Conservation (phyloP, 2,329 filamentous ascomycete genomes). For the Bipolaris oryzae region DNA sequence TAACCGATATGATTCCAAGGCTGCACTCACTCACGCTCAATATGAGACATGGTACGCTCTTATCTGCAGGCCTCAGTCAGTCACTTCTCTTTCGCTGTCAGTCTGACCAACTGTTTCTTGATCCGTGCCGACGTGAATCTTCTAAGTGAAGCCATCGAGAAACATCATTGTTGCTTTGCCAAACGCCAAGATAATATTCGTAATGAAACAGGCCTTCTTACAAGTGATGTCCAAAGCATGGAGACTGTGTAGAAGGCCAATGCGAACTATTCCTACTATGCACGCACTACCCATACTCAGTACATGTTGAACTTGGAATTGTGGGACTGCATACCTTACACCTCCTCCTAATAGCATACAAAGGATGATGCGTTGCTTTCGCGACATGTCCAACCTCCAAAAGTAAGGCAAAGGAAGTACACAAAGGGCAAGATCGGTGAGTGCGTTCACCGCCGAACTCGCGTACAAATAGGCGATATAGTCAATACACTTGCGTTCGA, state of each 20-base stretch:
- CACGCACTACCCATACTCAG: conserved; percentile 25
- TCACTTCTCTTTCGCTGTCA: not conserved
- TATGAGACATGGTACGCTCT: conserved; percentile 29
- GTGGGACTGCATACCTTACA: conserved; percentile 25
- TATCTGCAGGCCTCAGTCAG: conserved; percentile 16
- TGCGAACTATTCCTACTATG: conserved; percentile 31
- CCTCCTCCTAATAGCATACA: conserved; percentile 36
- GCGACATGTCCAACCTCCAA: conserved; percentile 34
- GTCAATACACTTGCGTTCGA: conserved; percentile 24
- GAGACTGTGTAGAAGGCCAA: conserved; percentile 26
- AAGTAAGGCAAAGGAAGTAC: conserved; percentile 33
- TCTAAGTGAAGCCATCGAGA: not conserved
- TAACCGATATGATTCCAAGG: conserved; percentile 38
- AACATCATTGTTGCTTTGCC: not conserved
- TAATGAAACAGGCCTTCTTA: conserved; percentile 15
- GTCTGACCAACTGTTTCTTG: not conserved
- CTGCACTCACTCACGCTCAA: conserved; percentile 39
- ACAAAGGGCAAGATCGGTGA: conserved; percentile 34
- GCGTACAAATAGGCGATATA: conserved; percentile 37
- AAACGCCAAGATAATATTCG: not conserved
- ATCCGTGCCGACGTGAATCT: not conserved
- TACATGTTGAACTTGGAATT: not conserved
- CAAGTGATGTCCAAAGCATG: conserved; percentile 31
- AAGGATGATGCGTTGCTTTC: conserved; percentile 35
- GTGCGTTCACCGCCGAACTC: conserved; percentile 31